These are phyloP conservation scores for Penicillium expansum DNA, from an alignment of 2,329 filamentous ascomycete genomes.

Conservation along the genomic window DNA sequence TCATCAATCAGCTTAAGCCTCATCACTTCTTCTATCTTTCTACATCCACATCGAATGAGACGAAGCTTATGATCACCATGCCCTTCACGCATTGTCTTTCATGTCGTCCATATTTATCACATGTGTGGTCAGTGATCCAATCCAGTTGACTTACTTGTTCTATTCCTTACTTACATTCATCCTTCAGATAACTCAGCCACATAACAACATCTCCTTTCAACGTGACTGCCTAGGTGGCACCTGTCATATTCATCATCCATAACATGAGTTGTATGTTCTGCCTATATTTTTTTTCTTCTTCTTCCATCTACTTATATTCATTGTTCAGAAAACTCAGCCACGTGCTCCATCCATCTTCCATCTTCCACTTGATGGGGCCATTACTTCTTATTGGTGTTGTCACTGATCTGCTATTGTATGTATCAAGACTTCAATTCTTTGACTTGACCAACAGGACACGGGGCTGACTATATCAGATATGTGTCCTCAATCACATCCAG, in stretches of 20 bases:
- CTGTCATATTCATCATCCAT: neutral
- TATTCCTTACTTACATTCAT: neutral
- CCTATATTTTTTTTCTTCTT: neutral
- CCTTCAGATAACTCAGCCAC: neutral
- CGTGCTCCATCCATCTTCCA: neutral
- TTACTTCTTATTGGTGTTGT: neutral
- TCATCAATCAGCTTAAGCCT: neutral
- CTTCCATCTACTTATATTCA: neutral
- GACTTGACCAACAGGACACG: too few relatives aligned
- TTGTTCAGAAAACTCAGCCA: neutral
- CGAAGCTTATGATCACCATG: neutral
- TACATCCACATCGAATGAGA: neutral
- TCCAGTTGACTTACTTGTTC: neutral
- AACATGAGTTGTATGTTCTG: neutral
- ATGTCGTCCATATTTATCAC: neutral
- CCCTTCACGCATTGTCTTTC: neutral
- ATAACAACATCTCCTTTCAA: neutral
- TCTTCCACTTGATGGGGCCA: neutral
- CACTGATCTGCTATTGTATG: too few relatives aligned
- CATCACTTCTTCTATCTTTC: neutral
- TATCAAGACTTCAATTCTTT: too few relatives aligned
- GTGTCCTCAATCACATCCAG: too few relatives aligned
- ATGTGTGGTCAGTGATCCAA: neutral
- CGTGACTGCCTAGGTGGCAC: neutral
- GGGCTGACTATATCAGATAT: too few relatives aligned